These are phyloP conservation scores for Beta macrorhiza DNA, from an alignment of 179 eudicot species.

Conservation along the genomic window DNA sequence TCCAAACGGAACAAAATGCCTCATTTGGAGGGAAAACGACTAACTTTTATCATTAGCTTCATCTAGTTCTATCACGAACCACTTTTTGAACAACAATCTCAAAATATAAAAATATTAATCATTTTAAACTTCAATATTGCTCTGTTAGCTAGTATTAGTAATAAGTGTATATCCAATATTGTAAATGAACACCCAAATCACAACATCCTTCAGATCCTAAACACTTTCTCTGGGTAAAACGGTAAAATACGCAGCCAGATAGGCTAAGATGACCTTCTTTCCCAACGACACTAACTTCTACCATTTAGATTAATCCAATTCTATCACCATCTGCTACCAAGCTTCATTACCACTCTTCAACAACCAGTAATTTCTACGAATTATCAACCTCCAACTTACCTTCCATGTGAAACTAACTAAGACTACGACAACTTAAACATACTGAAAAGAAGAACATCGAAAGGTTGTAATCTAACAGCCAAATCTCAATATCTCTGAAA, in stretches of 20 bases:
- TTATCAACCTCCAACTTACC: not conserved
- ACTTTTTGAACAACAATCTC: not conserved
- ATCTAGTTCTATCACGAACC: not conserved
- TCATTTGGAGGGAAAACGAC: too few relatives aligned
- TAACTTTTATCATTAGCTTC: not conserved
- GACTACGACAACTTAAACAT: not conserved
- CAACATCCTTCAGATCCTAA: not conserved
- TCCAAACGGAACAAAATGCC: not conserved
- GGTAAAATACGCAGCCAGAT: not conserved
- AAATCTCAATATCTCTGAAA: conserved; percentile 1
- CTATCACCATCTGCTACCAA: not conserved
- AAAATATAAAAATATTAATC: not conserved
- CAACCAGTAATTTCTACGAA: not conserved
- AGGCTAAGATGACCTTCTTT: not conserved
- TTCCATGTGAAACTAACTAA: not conserved
- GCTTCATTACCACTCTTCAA: not conserved
- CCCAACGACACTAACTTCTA: not conserved
- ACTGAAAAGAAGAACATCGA: not conserved
- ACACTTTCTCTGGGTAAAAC: not conserved
- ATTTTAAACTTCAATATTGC: not conserved
- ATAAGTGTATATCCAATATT: not conserved
- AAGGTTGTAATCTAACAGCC: not conserved
- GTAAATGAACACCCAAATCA: not conserved
- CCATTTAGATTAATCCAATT: not conserved
- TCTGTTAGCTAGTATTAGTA: too few relatives aligned